Conservation (phyloP, 108 stramenopile genomes). For the Discostella stelligeroides region DNA sequence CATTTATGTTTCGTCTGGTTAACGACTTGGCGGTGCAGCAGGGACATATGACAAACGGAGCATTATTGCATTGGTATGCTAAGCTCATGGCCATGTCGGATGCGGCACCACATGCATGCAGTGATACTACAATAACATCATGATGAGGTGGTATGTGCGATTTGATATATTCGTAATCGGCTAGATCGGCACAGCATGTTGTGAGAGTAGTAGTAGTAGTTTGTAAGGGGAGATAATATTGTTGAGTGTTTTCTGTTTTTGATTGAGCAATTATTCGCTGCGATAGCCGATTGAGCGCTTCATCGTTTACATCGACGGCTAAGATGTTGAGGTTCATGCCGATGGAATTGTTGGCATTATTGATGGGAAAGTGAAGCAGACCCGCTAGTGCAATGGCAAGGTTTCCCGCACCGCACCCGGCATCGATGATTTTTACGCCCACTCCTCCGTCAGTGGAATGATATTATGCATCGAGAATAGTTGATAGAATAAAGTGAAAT, state of each 20-base stretch:
- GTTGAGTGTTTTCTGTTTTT: no score
- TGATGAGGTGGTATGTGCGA: constrained; percentile 29
- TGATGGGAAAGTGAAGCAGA: constrained; percentile 1
- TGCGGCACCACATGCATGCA: constrained; percentile 49
- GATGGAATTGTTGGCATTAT: background rate
- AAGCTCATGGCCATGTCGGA: constrained; percentile 50
- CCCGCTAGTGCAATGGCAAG: constrained; percentile 37
- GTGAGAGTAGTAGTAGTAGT: constrained; percentile 7
- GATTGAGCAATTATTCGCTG: constrained; percentile 10
- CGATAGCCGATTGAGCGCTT: constrained; percentile 18
- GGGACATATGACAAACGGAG: constrained; percentile 48
- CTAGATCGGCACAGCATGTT: constrained; percentile 40
- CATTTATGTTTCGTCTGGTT: constrained; percentile 12
- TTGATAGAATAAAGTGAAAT: constrained; percentile 31
- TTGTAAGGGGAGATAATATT: background rate
- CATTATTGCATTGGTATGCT: constrained; percentile 28
- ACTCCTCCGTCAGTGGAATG: background rate
- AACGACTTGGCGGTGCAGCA: constrained; percentile 53
- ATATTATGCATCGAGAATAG: constrained; percentile 14
- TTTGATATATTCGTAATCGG: constrained; percentile 20
- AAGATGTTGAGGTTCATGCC: constrained; percentile 6
- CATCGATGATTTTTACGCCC: constrained; percentile 40
- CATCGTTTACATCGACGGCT: constrained; percentile 42
- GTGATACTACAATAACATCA: constrained; percentile 38
- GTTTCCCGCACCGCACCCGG: constrained; percentile 46